Conservation (phyloP, 345 rosid genomes). For the Streptanthus diversifolius region DNA sequence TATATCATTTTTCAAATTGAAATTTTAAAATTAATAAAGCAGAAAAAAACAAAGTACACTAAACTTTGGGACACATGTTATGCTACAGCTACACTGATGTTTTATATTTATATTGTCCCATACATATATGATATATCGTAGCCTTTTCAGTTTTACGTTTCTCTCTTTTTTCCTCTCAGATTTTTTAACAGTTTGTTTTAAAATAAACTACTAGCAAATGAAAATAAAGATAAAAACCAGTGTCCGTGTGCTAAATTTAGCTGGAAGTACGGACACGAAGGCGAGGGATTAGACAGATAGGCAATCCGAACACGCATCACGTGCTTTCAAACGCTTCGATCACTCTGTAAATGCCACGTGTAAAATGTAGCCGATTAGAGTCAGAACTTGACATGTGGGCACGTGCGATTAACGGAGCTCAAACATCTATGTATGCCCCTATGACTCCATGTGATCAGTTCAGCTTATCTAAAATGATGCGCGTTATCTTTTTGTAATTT, state of each 20-base stretch:
- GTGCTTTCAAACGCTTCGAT: conserved; percentile 27
- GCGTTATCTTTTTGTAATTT: not conserved
- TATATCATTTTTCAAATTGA: not conserved
- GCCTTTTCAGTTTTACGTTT: conserved; percentile 12
- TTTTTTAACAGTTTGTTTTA: not conserved
- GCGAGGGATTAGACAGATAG: conserved; percentile 26
- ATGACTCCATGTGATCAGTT: conserved; percentile 30
- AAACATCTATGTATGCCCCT: conserved; percentile 19
- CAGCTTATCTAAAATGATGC: not conserved
- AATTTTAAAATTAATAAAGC: not conserved
- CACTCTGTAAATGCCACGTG: conserved; percentile 26
- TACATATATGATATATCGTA: not conserved
- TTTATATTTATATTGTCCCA: not conserved
- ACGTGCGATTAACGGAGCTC: conserved; percentile 34
- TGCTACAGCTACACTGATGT: not conserved
- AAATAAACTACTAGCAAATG: not conserved
- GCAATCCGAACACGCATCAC: conserved; percentile 36
- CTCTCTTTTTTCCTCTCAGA: not conserved
- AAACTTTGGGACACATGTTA: conserved; percentile 17
- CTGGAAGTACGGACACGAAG: conserved; percentile 28
- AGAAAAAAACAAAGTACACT: not conserved
- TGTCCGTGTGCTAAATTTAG: conserved; percentile 32
- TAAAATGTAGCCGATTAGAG: conserved; percentile 25
- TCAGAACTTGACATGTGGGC: conserved; percentile 37
- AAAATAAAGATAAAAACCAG: conserved; percentile 1